phyloP scores from a whole-genome alignment of 306 rosid genomes.

The Castanea sativa region DNA sequence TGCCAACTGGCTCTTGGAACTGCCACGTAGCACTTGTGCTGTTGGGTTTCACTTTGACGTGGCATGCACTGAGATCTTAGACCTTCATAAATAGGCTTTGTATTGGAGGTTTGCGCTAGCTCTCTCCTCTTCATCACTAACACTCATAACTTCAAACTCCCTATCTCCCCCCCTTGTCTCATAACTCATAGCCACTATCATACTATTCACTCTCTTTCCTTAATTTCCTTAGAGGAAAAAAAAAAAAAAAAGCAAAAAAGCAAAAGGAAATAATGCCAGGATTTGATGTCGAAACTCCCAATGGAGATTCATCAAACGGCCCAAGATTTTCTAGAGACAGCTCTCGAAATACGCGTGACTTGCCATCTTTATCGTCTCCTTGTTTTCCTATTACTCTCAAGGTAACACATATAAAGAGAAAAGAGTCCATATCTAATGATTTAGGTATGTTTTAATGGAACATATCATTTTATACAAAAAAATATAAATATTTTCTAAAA shows the following conservation, averaged over 20 bases:
- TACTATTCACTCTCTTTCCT: no score
- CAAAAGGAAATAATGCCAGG: constrained; percentile 15
- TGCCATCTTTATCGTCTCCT: constrained; percentile 42
- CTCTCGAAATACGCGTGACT: constrained; percentile 41
- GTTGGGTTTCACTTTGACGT: constrained; percentile 47
- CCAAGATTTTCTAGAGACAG: constrained; percentile 11
- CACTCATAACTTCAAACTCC: not conserved
- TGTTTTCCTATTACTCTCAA: constrained; percentile 71
- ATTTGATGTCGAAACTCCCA: constrained; percentile 35
- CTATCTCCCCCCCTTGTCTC: not conserved
- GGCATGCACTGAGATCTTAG: constrained; percentile 35
- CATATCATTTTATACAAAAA: no score
- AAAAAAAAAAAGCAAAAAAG: not conserved
- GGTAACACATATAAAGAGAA: constrained; percentile 32
- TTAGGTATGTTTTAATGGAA: no score
- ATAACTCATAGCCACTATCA: no score
- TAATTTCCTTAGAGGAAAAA: no score
- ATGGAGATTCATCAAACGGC: constrained; percentile 21
- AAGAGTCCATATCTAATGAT: not conserved
- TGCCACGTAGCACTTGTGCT: constrained; percentile 49
- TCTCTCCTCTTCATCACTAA: constrained; percentile 39
- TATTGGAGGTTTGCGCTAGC: constrained; percentile 14
- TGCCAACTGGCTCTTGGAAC: constrained; percentile 25
- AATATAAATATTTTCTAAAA: no score
- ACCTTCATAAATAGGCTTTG: constrained; percentile 49